Evolutionary conservation across 805 yeast genomes (phyloP).

Genomic region (Candida morakotiae): DNA sequence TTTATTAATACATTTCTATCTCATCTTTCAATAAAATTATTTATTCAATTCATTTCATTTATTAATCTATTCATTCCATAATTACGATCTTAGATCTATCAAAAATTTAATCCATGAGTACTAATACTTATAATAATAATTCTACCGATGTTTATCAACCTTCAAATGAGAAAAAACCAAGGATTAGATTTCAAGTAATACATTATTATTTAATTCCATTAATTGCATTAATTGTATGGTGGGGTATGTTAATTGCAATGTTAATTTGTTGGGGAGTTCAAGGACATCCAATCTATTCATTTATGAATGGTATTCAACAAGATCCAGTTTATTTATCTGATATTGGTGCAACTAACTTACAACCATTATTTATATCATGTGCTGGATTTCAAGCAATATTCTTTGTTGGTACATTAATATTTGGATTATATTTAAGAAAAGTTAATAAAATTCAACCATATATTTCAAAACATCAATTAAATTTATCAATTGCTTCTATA

Average conservation of each 20-base stretch:
- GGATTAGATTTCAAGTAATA: conserved; percentile 35
- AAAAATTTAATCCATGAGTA: no score
- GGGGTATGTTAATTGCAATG: conserved; percentile 86
- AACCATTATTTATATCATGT: conserved; percentile 80
- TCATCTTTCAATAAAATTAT: no score
- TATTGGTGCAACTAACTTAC: conserved; percentile 81
- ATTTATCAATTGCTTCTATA: conserved; percentile 37
- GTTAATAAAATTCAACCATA: conserved; percentile 53
- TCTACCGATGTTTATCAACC: no score
- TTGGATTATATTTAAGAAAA: conserved; percentile 61
- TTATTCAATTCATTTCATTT: no score
- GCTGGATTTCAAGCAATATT: conserved; percentile 75
- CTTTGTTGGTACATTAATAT: conserved; percentile 56
- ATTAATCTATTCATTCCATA: no score
- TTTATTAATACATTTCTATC: no score
- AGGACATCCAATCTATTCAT: conserved; percentile 69
- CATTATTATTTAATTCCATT: conserved; percentile 62
- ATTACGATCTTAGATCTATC: no score
- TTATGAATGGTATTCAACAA: conserved; percentile 40
- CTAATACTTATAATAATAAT: no score
- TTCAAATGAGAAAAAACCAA: conserved; percentile 6
- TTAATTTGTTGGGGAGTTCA: conserved; percentile 73
- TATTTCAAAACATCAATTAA: conserved; percentile 39
- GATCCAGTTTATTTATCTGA: conserved; percentile 73
- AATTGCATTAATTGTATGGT: conserved; percentile 69